These are phyloP conservation scores for Verticillium klebahnii DNA, from an alignment of 2,329 filamentous ascomycete species.

Conservation along the genomic window DNA sequence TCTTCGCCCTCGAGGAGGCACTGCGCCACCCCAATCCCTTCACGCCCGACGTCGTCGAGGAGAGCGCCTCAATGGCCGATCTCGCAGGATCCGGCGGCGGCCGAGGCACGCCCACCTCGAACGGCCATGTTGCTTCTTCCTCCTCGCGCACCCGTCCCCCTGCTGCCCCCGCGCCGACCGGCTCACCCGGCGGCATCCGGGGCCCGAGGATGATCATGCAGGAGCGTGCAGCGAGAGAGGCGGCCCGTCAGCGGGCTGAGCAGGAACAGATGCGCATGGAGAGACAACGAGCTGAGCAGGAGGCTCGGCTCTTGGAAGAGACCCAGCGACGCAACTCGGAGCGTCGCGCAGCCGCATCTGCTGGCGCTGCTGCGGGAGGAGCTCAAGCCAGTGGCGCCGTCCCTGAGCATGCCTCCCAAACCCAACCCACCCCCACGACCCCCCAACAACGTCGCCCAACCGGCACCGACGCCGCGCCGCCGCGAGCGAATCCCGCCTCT, in stretches of 20 bases:
- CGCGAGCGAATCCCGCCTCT: constrained; percentile 12
- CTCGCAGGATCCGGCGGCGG: constrained; percentile 48
- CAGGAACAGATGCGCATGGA: constrained; percentile 55
- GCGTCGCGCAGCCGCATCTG: constrained; percentile 54
- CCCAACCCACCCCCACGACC: constrained; percentile 10
- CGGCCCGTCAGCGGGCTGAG: constrained; percentile 62
- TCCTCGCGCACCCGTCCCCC: constrained; percentile 37
- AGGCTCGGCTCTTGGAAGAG: constrained; percentile 50
- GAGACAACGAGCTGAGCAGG: constrained; percentile 53
- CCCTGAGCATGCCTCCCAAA: constrained; percentile 5
- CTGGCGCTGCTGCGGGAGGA: constrained; percentile 34
- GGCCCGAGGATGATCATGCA: constrained; percentile 92
- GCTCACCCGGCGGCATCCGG: constrained; percentile 63
- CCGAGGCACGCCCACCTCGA: constrained; percentile 44
- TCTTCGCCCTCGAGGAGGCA: constrained; percentile 88
- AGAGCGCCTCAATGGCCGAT: constrained; percentile 90
- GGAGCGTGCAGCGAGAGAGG: constrained; percentile 73
- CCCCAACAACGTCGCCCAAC: constrained; percentile 12
- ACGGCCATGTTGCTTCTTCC: constrained; percentile 42
- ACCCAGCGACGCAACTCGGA: constrained; percentile 54
- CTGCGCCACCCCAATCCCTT: constrained; percentile 78
- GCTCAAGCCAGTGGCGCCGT: constrained; percentile 7
- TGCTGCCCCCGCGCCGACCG: constrained; percentile 44
- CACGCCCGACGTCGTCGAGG: constrained; percentile 78
- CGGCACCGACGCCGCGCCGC: constrained; percentile 9